Evolutionary conservation across 345 rosid species (phyloP).

Genomic region (Gynandropsis gynandra): DNA sequence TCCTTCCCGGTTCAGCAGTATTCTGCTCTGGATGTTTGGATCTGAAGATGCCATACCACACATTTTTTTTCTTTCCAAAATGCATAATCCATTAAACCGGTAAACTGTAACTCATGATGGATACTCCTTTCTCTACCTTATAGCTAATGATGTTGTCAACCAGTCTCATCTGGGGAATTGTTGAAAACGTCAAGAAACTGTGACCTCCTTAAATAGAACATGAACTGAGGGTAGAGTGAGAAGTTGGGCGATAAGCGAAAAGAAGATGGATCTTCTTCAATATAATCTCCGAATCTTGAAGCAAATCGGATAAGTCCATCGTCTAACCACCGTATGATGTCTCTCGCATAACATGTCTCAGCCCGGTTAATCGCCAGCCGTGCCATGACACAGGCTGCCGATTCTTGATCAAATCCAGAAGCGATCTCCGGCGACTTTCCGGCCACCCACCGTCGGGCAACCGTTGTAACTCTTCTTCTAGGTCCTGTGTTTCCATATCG

Average conservation of each 20-base stretch:
- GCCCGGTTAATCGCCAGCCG: constrained; percentile 80
- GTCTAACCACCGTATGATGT: constrained; percentile 87
- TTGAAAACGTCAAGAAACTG: constrained; percentile 94
- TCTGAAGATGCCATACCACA: no score
- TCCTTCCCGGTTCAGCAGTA: constrained; percentile 86
- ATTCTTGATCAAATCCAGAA: constrained; percentile 93
- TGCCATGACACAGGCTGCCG: constrained; percentile 91
- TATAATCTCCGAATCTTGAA: constrained; percentile 83
- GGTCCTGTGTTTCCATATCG: constrained; percentile 59
- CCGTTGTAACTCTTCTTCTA: constrained; percentile 79
- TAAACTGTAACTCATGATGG: no score
- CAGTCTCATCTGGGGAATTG: constrained; percentile 83
- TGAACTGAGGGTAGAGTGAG: constrained; percentile 93
- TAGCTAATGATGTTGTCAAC: constrained; percentile 21
- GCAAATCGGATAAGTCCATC: constrained; percentile 69
- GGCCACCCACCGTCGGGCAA: constrained; percentile 90
- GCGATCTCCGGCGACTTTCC: constrained; percentile 66
- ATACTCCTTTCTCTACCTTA: no score
- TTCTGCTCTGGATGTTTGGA: no score
- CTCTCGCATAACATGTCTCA: constrained; percentile 63
- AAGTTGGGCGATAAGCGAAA: constrained; percentile 79
- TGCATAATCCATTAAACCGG: no score
- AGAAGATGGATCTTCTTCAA: constrained; percentile 87
- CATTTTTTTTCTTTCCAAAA: no score
- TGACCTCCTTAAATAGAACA: constrained; percentile 90